Conservation (phyloP, 2,329 filamentous ascomycete species). For the Fusarium pilosicola region DNA sequence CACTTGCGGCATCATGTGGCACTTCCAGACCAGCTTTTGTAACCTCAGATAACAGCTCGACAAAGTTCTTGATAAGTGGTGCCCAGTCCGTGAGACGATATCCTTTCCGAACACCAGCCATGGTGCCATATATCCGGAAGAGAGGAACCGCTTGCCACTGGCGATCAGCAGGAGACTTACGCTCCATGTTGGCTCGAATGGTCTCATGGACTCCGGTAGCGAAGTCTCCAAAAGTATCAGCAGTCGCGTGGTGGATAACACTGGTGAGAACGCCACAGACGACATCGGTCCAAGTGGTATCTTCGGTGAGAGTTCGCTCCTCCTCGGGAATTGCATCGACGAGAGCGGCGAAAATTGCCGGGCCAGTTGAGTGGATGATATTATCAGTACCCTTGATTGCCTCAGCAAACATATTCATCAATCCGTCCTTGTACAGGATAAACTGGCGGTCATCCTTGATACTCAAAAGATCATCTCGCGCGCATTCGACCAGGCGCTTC, state of each 20-base stretch:
- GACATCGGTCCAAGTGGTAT: constrained; percentile 69
- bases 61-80: constrained; percentile 66
- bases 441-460: constrained; percentile 66
- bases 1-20: constrained; percentile 49
- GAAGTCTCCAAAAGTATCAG: constrained; percentile 77
- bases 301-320: constrained; percentile 59
- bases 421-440: constrained; percentile 80
- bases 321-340: constrained; percentile 62
- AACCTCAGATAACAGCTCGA: constrained; percentile 61
- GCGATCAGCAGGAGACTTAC: constrained; percentile 32
- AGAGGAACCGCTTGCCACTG: constrained; percentile 58
- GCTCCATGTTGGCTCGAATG: constrained; percentile 51
- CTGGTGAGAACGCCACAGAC: constrained; percentile 81
- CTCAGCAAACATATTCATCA: constrained; percentile 94
- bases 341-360: constrained; percentile 63
- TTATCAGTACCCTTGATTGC: constrained; percentile 73
- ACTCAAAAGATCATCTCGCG: constrained; percentile 72
- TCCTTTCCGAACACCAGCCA: constrained; percentile 84
- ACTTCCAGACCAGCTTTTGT: constrained; percentile 52
- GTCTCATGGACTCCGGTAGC: constrained; percentile 69
- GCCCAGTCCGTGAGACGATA: constrained; percentile 79
- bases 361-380: constrained; percentile 68
- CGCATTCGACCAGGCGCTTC: constrained; percentile 74
- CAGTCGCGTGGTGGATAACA: constrained; percentile 81
- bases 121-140: constrained; percentile 71